A percentile compares a stretch with the other conserved stretches of the same genome.
Evolutionary conservation across 179 eudicot species (phyloP).

Genomic region (Heliamphora pulchella): DNA sequence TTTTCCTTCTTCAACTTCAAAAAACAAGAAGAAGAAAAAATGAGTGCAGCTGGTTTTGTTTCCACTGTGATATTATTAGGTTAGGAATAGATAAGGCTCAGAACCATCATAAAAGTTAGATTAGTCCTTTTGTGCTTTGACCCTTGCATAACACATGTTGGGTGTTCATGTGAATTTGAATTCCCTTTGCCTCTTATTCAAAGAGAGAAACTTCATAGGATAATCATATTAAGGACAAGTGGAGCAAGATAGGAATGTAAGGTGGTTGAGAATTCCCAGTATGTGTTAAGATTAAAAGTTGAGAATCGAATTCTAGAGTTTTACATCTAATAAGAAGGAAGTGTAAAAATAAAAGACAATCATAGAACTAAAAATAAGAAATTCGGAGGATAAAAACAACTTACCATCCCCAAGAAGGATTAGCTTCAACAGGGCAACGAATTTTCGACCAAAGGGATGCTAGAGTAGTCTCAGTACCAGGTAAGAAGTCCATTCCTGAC

Average conservation of each 20-base stretch:
- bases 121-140: not conserved
- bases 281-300: not conserved
- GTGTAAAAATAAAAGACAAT: not conserved
- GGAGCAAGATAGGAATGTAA: not conserved
- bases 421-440: conserved; percentile 59
- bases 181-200: not conserved
- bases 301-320: not conserved
- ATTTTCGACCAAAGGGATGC: conserved; percentile 52
- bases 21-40: not conserved
- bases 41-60: not conserved
- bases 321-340: not conserved
- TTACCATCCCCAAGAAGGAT: conserved; percentile 93
- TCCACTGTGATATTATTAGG: not conserved
- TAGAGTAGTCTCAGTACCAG: conserved; percentile 22
- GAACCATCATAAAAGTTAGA: not conserved
- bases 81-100: not conserved
- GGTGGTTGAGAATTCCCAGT: not conserved
- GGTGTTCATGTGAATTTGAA: not conserved
- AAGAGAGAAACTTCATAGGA: not conserved
- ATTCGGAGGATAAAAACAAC: not conserved
- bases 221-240: not conserved
- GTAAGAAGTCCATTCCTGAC: conserved; percentile 27
- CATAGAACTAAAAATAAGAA: not conserved
- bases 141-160: too few relatives aligned
- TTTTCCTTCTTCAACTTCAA: not conserved